Conservation (phyloP, 331 rosid species). For the Acacia concinna region DNA sequence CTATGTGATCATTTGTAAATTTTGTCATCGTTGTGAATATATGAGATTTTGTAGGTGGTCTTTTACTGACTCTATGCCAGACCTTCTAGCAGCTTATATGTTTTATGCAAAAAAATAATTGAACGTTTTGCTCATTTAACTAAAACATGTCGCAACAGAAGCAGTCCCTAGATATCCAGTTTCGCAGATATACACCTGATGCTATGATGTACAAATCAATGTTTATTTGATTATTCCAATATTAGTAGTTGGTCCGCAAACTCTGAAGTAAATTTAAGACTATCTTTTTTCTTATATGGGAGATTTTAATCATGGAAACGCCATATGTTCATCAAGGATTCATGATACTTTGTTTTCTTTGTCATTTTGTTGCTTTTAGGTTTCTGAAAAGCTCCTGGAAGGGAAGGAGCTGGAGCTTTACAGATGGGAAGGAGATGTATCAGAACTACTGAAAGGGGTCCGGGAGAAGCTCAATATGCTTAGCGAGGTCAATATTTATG, state of each 20-base stretch:
- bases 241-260: neutral
- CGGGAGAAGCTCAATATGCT: slow-evolving; percentile 81
- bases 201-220: neutral
- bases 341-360: neutral
- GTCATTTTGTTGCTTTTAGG: slow-evolving; percentile 45
- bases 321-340: neutral
- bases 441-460: slow-evolving; percentile 57
- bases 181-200: neutral
- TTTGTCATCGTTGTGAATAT: neutral
- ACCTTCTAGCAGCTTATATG: neutral
- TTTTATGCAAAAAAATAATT: neutral
- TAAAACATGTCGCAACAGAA: neutral
- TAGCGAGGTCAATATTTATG: slow-evolving; percentile 59
- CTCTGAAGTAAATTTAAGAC: neutral
- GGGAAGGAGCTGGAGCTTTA: slow-evolving; percentile 74
- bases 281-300: neutral
- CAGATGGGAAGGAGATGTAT: slow-evolving; percentile 71
- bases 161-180: neutral
- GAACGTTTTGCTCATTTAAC: neutral
- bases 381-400: slow-evolving; percentile 63
- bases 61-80: neutral
- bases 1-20: neutral
- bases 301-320: slow-evolving; percentile 1
- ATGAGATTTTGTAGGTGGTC: neutral
- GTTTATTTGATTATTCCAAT: slow-evolving; percentile 3